Evolutionary conservation across 225 moss, liverwort and hornwort genomes (phyloP).

Genomic region (Rhytidiadelphus loreus): DNA sequence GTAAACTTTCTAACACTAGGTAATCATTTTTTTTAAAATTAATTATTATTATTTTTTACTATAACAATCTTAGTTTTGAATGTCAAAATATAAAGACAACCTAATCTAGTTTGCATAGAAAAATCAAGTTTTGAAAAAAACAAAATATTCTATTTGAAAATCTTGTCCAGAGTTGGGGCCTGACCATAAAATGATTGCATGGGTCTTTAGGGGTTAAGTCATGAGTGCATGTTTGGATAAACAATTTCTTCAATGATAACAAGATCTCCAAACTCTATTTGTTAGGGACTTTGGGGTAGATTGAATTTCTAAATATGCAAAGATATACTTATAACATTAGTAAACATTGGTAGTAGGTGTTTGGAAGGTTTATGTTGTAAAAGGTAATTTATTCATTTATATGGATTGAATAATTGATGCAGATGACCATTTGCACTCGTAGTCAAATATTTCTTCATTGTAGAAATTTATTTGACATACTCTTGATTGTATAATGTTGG

Average conservation of each 20-base stretch:
- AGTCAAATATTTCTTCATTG: not conserved
- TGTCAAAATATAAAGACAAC: not conserved
- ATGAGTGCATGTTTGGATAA: fast-evolving
- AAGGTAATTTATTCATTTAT: not conserved
- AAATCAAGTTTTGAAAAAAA: not conserved
- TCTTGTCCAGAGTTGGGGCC: fast-evolving
- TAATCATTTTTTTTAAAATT: not conserved
- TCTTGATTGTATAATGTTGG: not conserved
- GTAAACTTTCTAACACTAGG: not conserved
- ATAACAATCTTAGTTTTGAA: not conserved
- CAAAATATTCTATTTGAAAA: fast-evolving
- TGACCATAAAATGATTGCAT: not conserved
- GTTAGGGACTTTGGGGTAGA: fast-evolving
- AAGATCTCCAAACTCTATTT: not conserved
- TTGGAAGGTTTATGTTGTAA: not conserved
- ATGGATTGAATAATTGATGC: not conserved
- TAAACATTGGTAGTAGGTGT: too few relatives aligned
- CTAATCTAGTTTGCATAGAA: not conserved
- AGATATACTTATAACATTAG: not conserved
- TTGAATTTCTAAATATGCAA: not conserved
- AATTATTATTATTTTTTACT: not conserved
- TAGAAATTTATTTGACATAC: not conserved
- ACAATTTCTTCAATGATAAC: not conserved
- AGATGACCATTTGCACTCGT: not conserved
- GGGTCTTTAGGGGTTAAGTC: fast-evolving